Evolutionary conservation across 805 yeast genomes (phyloP).

Genomic region (Candida maesae): DNA sequence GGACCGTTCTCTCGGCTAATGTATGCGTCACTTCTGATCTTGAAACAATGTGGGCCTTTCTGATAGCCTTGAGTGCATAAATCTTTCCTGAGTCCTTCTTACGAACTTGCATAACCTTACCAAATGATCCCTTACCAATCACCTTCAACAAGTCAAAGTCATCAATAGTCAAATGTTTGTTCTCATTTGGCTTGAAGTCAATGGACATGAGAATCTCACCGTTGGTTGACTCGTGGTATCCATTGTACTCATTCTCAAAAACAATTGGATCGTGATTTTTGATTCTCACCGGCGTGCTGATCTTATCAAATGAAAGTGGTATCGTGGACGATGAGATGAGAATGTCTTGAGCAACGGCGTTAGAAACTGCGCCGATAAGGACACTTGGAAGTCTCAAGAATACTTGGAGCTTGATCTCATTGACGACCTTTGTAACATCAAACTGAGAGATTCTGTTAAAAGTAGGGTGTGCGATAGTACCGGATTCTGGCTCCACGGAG

Average conservation of each 20-base stretch:
- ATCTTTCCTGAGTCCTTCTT: constrained; percentile 93
- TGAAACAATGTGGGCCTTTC: constrained; percentile 92
- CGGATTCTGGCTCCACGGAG: constrained; percentile 80
- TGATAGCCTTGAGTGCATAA: constrained; percentile 88
- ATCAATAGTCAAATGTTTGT: constrained; percentile 74
- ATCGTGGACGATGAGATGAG: constrained; percentile 69
- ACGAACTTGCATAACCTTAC: constrained; percentile 97
- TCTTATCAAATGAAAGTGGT: constrained; percentile 50
- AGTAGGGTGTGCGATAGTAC: constrained; percentile 70
- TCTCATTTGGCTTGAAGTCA: constrained; percentile 64
- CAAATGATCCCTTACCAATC: constrained; percentile 96
- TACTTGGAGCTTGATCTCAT: constrained; percentile 68
- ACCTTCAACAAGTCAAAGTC: constrained; percentile 93
- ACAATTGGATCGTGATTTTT: constrained; percentile 61
- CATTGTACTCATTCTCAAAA: constrained; percentile 31
- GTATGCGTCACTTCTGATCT: constrained; percentile 96
- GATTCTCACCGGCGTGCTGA: constrained; percentile 50
- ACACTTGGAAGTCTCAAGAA: constrained; percentile 75
- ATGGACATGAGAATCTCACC: constrained; percentile 61
- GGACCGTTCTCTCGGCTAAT: constrained; percentile 90
- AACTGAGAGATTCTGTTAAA: constrained; percentile 91
- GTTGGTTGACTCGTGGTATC: constrained; percentile 16
- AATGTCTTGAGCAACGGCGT: constrained; percentile 49
- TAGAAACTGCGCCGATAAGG: constrained; percentile 35
- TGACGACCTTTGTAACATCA: constrained; percentile 68